Percentiles rank a stretch among this genome's conserved stretches.
Evolutionary conservation across 805 yeast genomes (phyloP).

Genomic region (Saccharomycopsis guyanensis): DNA sequence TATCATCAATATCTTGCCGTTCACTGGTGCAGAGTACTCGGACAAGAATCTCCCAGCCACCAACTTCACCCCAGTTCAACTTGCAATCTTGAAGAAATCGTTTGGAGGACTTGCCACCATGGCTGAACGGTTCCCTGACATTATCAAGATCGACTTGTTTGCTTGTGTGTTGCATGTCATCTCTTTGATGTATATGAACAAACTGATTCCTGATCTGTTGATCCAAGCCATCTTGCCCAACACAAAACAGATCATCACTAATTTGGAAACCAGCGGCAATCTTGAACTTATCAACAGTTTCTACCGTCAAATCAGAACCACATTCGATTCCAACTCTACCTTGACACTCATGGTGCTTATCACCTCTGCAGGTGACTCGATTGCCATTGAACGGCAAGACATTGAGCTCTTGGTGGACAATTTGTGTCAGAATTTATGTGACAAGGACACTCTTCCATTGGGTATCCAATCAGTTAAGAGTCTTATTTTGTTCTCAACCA

Average conservation of each 20-base stretch:
- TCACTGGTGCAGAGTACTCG: constrained; percentile 39
- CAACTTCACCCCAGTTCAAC: constrained; percentile 27
- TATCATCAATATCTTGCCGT: constrained; percentile 52
- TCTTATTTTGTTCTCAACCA: constrained; percentile 35
- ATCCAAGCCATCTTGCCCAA: constrained; percentile 47
- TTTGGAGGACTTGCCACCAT: constrained; percentile 51
- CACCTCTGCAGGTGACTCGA: constrained; percentile 32
- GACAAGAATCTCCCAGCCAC: constrained; percentile 22
- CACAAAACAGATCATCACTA: constrained; percentile 37
- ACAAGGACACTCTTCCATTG: constrained; percentile 32
- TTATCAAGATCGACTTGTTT: constrained; percentile 62
- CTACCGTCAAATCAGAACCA: constrained; percentile 30
- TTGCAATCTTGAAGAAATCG: constrained; percentile 39
- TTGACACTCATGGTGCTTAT: constrained; percentile 39
- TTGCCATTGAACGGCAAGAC: constrained; percentile 31
- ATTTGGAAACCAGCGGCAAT: constrained; percentile 27
- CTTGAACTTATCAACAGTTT: constrained; percentile 29
- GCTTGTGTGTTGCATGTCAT: constrained; percentile 62
- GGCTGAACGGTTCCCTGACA: constrained; percentile 56
- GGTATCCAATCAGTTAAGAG: constrained; percentile 58
- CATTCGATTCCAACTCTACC: constrained; percentile 31
- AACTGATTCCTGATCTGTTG: constrained; percentile 30
- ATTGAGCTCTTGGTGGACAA: constrained; percentile 29
- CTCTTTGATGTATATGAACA: constrained; percentile 44
- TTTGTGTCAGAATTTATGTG: constrained; percentile 31